Evolutionary conservation across 2,329 filamentous ascomycete genomes (phyloP).

Genomic region (Penicillium sp.): DNA sequence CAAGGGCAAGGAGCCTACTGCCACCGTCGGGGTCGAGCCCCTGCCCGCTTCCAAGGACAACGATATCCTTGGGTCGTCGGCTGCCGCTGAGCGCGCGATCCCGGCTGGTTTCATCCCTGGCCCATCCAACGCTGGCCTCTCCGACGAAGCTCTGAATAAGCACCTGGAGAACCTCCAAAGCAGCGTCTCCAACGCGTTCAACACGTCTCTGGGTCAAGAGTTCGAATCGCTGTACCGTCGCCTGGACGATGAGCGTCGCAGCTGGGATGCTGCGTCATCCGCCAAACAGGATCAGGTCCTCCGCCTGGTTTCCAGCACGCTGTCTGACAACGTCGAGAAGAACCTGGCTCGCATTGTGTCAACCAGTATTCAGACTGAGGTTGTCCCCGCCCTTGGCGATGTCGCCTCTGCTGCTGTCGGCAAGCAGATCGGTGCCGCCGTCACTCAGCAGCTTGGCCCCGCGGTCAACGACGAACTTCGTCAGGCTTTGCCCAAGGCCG

Average conservation of each 20-base stretch:
- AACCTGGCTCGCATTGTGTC: slow-evolving; percentile 76
- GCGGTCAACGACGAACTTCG: slow-evolving; percentile 74
- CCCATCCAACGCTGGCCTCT: slow-evolving; percentile 31
- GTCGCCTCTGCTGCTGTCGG: slow-evolving; percentile 69
- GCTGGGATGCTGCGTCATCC: slow-evolving; percentile 62
- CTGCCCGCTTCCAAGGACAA: slow-evolving; percentile 13
- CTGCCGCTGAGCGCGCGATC: slow-evolving; percentile 19
- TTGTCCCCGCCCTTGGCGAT: slow-evolving; percentile 74
- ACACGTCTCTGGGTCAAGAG: slow-evolving; percentile 51
- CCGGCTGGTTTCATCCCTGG: slow-evolving; percentile 27
- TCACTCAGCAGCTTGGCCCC: slow-evolving; percentile 67
- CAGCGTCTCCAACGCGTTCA: slow-evolving; percentile 52
- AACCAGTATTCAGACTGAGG: slow-evolving; percentile 70
- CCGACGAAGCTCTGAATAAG: slow-evolving; percentile 62
- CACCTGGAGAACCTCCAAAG: slow-evolving; percentile 60
- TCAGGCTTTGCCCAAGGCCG: slow-evolving; percentile 65
- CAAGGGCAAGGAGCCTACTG: slow-evolving; percentile 46
- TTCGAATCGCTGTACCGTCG: slow-evolving; percentile 60
- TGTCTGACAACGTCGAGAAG: slow-evolving; percentile 72
- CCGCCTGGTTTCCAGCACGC: slow-evolving; percentile 66
- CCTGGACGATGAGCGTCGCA: slow-evolving; percentile 69
- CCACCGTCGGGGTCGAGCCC: slow-evolving; percentile 19
- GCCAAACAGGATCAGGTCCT: slow-evolving; percentile 72
- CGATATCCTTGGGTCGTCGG: slow-evolving; percentile 19
- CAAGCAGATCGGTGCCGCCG: slow-evolving; percentile 68